phyloP scores from a whole-genome alignment of 306 rosid genomes.

The Ormosia semicastrata region DNA sequence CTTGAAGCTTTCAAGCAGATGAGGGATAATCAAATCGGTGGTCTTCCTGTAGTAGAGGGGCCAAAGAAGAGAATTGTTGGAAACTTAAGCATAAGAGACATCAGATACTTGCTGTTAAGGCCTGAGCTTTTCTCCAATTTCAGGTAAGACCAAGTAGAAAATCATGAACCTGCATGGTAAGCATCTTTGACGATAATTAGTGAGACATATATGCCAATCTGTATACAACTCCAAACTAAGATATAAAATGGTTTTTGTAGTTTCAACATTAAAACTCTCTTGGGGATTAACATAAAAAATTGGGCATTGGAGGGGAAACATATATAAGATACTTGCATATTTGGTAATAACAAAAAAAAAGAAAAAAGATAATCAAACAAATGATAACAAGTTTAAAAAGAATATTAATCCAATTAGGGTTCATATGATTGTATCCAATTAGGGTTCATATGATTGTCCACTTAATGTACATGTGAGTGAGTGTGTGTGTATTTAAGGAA shows the following conservation, averaged over 20 bases:
- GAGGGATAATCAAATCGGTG: conserved; percentile 76
- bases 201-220: neutral
- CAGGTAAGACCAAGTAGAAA: conserved; percentile 43
- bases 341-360: neutral
- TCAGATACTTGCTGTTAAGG: conserved; percentile 66
- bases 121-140: conserved; percentile 85
- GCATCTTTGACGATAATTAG: conserved; percentile 7
- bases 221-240: neutral
- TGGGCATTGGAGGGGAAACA: neutral
- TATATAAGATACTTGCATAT: neutral
- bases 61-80: conserved; percentile 70
- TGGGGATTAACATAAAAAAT: neutral
- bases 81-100: conserved; percentile 69
- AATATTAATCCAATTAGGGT: neutral
- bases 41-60: conserved; percentile 79
- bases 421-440: conserved; percentile 1
- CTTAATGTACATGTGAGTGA: neutral
- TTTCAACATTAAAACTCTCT: conserved; percentile 3
- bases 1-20: conserved; percentile 93
- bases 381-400: neutral
- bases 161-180: conserved; percentile 12
- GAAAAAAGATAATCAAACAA: neutral
- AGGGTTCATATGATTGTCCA: neutral
- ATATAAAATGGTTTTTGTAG: conserved; percentile 4
- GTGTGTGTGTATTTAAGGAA: neutral